Evolutionary conservation across 345 rosid species (phyloP).

Genomic region (Erodium maritimum): DNA sequence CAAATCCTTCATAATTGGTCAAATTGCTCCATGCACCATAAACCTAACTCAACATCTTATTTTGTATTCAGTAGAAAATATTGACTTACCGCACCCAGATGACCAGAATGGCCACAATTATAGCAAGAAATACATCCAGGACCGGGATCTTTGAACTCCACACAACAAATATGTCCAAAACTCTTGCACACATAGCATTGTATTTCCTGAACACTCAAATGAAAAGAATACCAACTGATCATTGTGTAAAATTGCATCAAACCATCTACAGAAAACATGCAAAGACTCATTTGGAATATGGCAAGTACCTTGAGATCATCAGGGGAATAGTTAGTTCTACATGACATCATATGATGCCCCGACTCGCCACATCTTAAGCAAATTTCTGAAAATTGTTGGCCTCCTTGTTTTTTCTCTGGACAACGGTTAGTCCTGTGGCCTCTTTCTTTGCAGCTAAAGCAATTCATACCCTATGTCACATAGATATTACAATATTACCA

Average conservation of each 20-base stretch:
- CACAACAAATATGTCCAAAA: conserved; percentile 27
- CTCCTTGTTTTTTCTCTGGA: neutral
- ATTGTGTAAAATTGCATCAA: neutral
- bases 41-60: neutral
- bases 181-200: conserved; percentile 26
- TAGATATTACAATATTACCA: neutral
- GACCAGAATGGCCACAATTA: conserved; percentile 20
- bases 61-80: neutral
- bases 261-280: neutral
- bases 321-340: conserved; percentile 12
- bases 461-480: conserved; percentile 8
- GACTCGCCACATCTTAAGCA: conserved; percentile 20
- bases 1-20: neutral
- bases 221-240: neutral
- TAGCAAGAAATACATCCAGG: conserved; percentile 18
- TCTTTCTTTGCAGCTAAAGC: conserved; percentile 8
- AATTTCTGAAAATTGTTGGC: neutral
- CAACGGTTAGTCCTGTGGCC: neutral
- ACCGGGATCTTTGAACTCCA: neutral
- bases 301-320: conserved; percentile 24
- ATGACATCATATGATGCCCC: conserved; percentile 26
- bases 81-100: conserved; percentile 23
- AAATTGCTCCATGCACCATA: neutral
- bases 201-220: conserved; percentile 14
- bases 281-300: no score